Evolutionary conservation across 2,329 filamentous ascomycete genomes (phyloP).

Genomic region (Fusarium verticillioides): DNA sequence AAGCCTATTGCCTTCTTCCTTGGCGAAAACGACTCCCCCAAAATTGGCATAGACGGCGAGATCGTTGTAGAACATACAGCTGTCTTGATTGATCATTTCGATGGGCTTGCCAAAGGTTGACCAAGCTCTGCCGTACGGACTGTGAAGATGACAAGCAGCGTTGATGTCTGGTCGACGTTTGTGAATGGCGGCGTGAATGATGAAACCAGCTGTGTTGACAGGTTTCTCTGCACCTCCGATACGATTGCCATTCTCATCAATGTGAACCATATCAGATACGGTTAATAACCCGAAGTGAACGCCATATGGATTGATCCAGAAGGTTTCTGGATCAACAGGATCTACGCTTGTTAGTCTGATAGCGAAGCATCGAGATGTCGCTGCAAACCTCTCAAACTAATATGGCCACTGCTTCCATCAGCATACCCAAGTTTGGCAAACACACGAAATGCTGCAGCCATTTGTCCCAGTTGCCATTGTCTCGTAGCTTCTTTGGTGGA

Average conservation of each 20-base stretch:
- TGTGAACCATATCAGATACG: conserved; percentile 73
- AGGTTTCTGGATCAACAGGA: conserved; percentile 49
- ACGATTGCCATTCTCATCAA: conserved; percentile 68
- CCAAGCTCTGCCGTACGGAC: conserved; percentile 72
- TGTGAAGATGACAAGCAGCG: conserved; percentile 75
- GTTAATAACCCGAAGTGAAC: conserved; percentile 73
- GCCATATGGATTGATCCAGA: conserved; percentile 67
- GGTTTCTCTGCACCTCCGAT: conserved; percentile 69
- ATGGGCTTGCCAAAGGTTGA: conserved; percentile 69
- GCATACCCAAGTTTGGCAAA: conserved; percentile 58
- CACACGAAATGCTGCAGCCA: conserved; percentile 60
- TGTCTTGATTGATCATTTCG: conserved; percentile 76
- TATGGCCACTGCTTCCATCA: conserved; percentile 60
- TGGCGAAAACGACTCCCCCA: conserved; percentile 62
- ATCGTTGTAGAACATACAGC: conserved; percentile 69
- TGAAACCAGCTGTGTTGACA: conserved; percentile 74
- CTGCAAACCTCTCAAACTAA: conserved; percentile 49
- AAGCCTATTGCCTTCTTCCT: conserved; percentile 71
- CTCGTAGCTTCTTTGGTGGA: conserved; percentile 39
- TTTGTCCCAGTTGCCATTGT: conserved; percentile 51
- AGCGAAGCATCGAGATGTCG: rapidly evolving
- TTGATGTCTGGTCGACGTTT: conserved; percentile 71
- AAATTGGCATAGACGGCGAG: conserved; percentile 71
- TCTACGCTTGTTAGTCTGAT: conserved; percentile 40
- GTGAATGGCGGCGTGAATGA: conserved; percentile 75